Evolutionary conservation across 768 basidiomycete genomes (phyloP).

Genomic region (Russula lepida): DNA sequence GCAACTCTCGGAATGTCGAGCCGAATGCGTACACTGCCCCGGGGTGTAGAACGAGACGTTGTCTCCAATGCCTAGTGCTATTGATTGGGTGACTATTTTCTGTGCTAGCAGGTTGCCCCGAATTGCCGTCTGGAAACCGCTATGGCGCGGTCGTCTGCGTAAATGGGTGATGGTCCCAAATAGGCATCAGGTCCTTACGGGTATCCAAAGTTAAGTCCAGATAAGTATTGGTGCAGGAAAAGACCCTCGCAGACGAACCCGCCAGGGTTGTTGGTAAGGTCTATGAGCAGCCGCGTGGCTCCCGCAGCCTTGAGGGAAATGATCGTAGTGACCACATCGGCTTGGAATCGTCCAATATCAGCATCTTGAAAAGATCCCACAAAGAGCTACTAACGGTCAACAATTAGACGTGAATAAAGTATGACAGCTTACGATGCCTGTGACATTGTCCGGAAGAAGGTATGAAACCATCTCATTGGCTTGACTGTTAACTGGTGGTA

Average conservation of each 20-base stretch:
- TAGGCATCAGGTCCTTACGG: slow-evolving; percentile 33
- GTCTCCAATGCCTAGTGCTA: slow-evolving; percentile 36
- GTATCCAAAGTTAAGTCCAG: slow-evolving; percentile 44
- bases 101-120: slow-evolving; percentile 50
- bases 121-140: slow-evolving; percentile 49
- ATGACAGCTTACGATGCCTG: slow-evolving; percentile 43
- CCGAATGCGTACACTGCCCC: slow-evolving; percentile 40
- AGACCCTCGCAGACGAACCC: slow-evolving; percentile 59
- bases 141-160: slow-evolving; percentile 20
- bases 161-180: neutral
- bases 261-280: slow-evolving; percentile 51
- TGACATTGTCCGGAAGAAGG: slow-evolving; percentile 48
- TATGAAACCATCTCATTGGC: slow-evolving; percentile 48
- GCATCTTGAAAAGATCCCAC: slow-evolving; percentile 50
- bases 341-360: slow-evolving; percentile 38
- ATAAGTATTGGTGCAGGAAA: slow-evolving; percentile 52
- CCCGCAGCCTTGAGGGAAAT: slow-evolving; percentile 39
- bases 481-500: slow-evolving; percentile 38
- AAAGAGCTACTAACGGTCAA: slow-evolving; percentile 39
- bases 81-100: slow-evolving; percentile 48
- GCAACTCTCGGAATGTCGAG: neutral
- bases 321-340: slow-evolving; percentile 40
- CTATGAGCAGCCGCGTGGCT: slow-evolving; percentile 46
- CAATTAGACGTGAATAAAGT: neutral
- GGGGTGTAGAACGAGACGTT: slow-evolving; percentile 40